Evolutionary conservation across 768 basidiomycete species (phyloP).

Genomic region (Ramaria sp.): DNA sequence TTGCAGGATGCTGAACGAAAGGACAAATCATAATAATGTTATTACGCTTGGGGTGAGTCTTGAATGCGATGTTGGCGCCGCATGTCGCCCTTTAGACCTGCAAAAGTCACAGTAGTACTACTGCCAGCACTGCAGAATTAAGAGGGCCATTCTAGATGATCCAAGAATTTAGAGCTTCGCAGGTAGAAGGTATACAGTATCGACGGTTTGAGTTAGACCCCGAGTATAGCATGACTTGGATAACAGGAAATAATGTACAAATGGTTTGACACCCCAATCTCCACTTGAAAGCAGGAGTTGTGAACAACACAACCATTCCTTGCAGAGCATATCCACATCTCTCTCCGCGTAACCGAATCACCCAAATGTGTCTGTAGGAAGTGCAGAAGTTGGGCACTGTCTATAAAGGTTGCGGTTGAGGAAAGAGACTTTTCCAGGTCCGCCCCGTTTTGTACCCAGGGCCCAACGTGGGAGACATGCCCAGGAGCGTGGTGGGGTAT

Average conservation of each 20-base stretch:
- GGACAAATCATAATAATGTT: neutral
- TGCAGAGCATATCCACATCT: neutral
- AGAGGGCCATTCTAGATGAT: no score
- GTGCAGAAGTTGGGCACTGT: constrained; percentile 6
- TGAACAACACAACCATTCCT: constrained; percentile 5
- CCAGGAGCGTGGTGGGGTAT: neutral
- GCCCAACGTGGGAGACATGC: no score
- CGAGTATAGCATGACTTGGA: no score
- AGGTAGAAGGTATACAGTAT: no score
- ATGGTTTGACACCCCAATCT: constrained; percentile 6
- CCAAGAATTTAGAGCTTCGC: no score
- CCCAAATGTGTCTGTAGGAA: constrained; percentile 1
- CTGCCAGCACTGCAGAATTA: no score
- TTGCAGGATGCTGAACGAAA: constrained; percentile 21
- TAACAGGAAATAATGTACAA: constrained; percentile 4
- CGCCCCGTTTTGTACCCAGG: neutral
- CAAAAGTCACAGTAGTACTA: no score
- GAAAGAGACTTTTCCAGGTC: neutral
- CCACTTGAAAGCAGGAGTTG: constrained; percentile 6
- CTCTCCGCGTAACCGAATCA: constrained; percentile 8
- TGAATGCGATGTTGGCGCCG: no score
- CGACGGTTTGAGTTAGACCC: no score
- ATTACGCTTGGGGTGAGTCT: no score
- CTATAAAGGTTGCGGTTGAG: constrained; percentile 5
- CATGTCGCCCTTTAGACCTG: no score